phyloP scores from a whole-genome alignment of 176 grass and related monocot species.

The Thalia dealbata region DNA sequence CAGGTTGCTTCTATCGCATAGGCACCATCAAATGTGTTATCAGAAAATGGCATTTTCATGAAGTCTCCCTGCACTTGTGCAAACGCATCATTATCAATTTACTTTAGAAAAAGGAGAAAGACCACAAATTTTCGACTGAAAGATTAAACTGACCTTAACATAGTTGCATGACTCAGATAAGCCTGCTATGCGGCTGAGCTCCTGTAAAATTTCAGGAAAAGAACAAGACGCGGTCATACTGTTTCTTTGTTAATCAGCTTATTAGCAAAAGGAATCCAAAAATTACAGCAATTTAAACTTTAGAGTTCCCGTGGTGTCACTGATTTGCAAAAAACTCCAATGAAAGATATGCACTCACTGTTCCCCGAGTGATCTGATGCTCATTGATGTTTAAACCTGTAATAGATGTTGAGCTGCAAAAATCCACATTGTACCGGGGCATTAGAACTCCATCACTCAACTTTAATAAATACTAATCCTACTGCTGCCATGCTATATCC shows the following conservation, averaged over 20 bases:
- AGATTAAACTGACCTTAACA: constrained; percentile 49
- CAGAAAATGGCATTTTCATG: constrained; percentile 71
- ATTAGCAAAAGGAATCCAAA: background rate
- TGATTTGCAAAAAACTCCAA: too few relatives aligned
- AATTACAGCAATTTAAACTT: background rate
- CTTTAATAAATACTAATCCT: background rate
- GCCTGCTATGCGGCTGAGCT: constrained; percentile 59
- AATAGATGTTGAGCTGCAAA: constrained; percentile 74
- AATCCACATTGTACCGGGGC: background rate
- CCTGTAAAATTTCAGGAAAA: constrained; percentile 29
- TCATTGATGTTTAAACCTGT: constrained; percentile 93
- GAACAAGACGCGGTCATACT: background rate
- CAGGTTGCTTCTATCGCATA: constrained; percentile 81
- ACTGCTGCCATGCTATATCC: too few relatives aligned
- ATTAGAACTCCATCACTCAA: background rate
- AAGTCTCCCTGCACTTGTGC: constrained; percentile 53
- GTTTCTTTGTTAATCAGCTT: background rate
- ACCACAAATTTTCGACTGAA: background rate
- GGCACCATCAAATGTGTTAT: constrained; percentile 48
- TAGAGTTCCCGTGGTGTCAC: background rate
- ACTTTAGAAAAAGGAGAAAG: background rate
- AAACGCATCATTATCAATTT: background rate
- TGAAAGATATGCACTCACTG: constrained; percentile 35
- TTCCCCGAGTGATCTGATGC: constrained; percentile 91
- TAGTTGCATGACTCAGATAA: constrained; percentile 61